A percentile compares a stretch with the other conserved stretches of the same genome.
Evolutionary conservation across 2,329 filamentous ascomycete species (phyloP).

Genomic region (Elsinoe ampelina): DNA sequence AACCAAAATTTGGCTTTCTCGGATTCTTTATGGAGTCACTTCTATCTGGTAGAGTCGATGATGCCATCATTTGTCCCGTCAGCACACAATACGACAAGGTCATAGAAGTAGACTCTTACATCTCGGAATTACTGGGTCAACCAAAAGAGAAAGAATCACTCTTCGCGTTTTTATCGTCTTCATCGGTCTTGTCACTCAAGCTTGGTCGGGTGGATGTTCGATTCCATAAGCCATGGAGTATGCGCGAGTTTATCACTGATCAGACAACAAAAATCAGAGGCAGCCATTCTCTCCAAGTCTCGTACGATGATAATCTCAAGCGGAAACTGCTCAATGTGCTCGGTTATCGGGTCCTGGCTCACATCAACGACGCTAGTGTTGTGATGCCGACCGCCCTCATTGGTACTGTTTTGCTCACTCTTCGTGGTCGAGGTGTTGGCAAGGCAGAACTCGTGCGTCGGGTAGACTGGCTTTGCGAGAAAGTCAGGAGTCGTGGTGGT

Average conservation of each 20-base stretch:
- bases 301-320: slow-evolving; percentile 40
- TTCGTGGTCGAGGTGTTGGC: slow-evolving; percentile 84
- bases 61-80: slow-evolving; percentile 89
- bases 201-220: slow-evolving; percentile 88
- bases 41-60: slow-evolving; percentile 75
- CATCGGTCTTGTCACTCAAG: slow-evolving; percentile 78
- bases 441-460: slow-evolving; percentile 75
- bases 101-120: slow-evolving; percentile 94
- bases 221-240: slow-evolving; percentile 93
- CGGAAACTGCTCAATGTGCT: slow-evolving; percentile 72
- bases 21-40: slow-evolving; percentile 87
- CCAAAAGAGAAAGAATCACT: slow-evolving; percentile 95
- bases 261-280: slow-evolving; percentile 53
- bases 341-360: slow-evolving; percentile 82
- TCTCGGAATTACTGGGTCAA: slow-evolving; percentile 83
- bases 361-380: slow-evolving; percentile 93
- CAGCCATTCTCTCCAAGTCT: slow-evolving; percentile 28
- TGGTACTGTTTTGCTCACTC: slow-evolving; percentile 81
- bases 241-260: slow-evolving; percentile 69
- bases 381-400: slow-evolving; percentile 98
- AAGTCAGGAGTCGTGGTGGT: slow-evolving; percentile 77
- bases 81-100: slow-evolving; percentile 99
- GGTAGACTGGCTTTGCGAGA: slow-evolving; percentile 79
- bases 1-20: slow-evolving; percentile 91
- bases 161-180: slow-evolving; percentile 77